Base-by-base conservation (phyloP, 148 eudicot species). In the Camellia sinensis region DNA sequence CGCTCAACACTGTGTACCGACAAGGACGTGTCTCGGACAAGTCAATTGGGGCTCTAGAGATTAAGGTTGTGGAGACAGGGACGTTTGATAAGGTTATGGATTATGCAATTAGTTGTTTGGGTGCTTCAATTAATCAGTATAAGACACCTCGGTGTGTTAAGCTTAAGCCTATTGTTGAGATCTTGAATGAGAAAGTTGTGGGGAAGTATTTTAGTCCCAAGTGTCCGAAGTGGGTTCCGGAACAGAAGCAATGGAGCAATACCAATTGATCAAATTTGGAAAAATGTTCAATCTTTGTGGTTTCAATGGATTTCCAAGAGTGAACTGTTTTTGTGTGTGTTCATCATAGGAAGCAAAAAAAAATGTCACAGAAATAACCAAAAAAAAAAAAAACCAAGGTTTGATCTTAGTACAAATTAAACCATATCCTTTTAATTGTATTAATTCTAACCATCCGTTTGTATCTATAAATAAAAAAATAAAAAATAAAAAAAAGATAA, bases 41-140 rank as follows among this genome's bases (percentile, higher is more conserved):
- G 82, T 92, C 97, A 0, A 92, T 92, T 37, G 97, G 97, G 7
- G 86, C 97, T 0, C 80, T 92, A n/a, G 94, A 92, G 87, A 84
- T 92, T 15, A 89, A 87, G 87, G 81, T 90, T 62, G 94, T 92
- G 2, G 92, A 92, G 53, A 14, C 56, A 3, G 97, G 97, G 60
- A 92, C 92, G 0, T 92, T 92, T 37, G 94, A 92, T 75, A 90
- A 92, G 88, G 79, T 92, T 0, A 92, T 92, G 97, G 97, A 92
- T 54, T 90, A 85, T 79, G 92, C 97, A 0, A 92, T 96, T n/a
- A 93, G 97, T 1, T 41, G 50, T 80, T 80, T 93, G 17, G 99
- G 99, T 7, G 99, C 99, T 1, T 96, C 99, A 0, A 93, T 96
- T 15, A 93, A 96, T 54, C 99, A 96, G 87, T 96, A 96, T 63